Evolutionary conservation across 192 early-diverging fungal species (phyloP), one percentile per base, ranked within the genome.

Genomic region (Mortierella antarctica): DNA sequence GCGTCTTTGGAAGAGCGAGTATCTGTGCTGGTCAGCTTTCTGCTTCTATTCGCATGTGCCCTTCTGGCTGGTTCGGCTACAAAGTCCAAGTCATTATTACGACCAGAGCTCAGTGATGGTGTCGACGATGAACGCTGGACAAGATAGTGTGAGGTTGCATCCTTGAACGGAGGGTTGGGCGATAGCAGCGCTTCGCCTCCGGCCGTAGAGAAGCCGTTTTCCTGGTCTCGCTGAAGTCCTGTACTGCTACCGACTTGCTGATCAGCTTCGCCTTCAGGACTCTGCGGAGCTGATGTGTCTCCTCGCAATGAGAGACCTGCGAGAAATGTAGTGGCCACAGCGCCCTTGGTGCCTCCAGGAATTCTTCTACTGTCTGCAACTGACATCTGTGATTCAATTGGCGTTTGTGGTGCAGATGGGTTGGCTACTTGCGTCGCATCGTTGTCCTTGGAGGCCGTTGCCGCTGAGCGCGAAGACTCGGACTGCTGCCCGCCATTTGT

Each of bases 221-320:
- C 21, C 56, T 57, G 62, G 11, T 11, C 17, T 31, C 31, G 31
- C 3, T 31, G 31, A 31, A 31, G 1, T 31, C 9, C 7, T 12
- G 11, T 8, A 18, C 54, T 21, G 9, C 23, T 7, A 18, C 18
- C 54, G 15, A 20, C 54, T n/a, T 6, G 17, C 14, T 15, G n/a
- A 15, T 20, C n/a, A 11, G 54, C 7, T 9, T 15, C 23, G 9
- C n/a, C 54, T 9, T 55, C 54, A 11, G 11, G 17, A 15, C 23
- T 21, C n/a, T 31, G 31, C 31, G 31, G 31, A 31, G 31, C 31
- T 31, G 31, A 31, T 31, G 58, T 40, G 14, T 50, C 60, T 7
- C 77, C 77, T 23, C 59, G 77, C 31, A 80, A 56, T 23, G 59
- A 66, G 42, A 80, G 55, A 8, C 65, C 65, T 4, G 77, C 56